These are phyloP conservation scores for Scheffersomyces lignosus DNA, from an alignment of 805 yeast genomes.

Conservation along the genomic window DNA sequence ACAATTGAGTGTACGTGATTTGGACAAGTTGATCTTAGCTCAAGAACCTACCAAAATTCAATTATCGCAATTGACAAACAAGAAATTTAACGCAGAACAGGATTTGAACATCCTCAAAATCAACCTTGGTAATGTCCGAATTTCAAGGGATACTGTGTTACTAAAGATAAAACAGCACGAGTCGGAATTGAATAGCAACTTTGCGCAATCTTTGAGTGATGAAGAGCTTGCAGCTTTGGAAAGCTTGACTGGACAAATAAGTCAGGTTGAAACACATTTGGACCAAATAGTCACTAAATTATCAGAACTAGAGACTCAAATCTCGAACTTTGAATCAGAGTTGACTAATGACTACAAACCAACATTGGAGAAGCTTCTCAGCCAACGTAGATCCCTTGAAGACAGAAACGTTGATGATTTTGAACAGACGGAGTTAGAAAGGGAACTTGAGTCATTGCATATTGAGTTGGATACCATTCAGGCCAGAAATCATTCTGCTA, in stretches of 20 bases:
- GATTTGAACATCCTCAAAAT: slow-evolving; percentile 35
- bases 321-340: slow-evolving; percentile 53
- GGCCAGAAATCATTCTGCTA: slow-evolving; percentile 24
- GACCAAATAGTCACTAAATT: slow-evolving; percentile 40
- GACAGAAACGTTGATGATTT: slow-evolving; percentile 6
- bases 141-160: slow-evolving; percentile 31
- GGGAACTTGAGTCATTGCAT: slow-evolving; percentile 23
- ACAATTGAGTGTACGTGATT: slow-evolving; percentile 29
- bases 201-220: slow-evolving; percentile 50
- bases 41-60: slow-evolving; percentile 46
- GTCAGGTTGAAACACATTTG: slow-evolving; percentile 39
- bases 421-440: slow-evolving; percentile 14
- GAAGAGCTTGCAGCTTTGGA: slow-evolving; percentile 49
- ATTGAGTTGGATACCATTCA: slow-evolving; percentile 29
- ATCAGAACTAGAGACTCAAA: slow-evolving; percentile 45
- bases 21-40: slow-evolving; percentile 44
- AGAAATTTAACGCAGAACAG: slow-evolving; percentile 44
- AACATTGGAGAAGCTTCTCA: slow-evolving; percentile 27
- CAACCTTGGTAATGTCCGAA: slow-evolving; percentile 34
- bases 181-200: slow-evolving; percentile 53
- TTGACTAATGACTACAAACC: slow-evolving; percentile 59
- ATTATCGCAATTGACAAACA: slow-evolving; percentile 40
- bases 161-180: slow-evolving; percentile 44
- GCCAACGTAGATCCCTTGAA: neutral
- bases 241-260: slow-evolving; percentile 33